phyloP scores from a whole-genome alignment of 768 basidiomycete genomes.

The Rhodotorula graminis region DNA sequence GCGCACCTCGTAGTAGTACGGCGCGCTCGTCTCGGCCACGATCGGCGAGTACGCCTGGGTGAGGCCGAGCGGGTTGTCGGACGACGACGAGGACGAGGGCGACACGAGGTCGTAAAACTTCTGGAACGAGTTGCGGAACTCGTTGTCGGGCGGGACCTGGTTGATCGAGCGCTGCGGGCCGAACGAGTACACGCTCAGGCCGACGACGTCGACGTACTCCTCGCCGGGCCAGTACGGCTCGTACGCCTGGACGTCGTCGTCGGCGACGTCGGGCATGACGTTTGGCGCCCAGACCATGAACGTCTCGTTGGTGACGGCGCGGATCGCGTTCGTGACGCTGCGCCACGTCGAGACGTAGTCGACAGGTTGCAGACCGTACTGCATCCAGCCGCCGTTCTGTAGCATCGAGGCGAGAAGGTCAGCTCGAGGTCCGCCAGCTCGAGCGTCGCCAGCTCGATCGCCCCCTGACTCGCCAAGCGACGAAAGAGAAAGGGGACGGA shows the following conservation, averaged over 20 bases:
- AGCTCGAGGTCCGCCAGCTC: neutral
- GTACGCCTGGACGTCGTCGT: conserved; percentile 21
- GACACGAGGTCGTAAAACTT: conserved; percentile 33
- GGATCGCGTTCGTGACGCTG: conserved; percentile 8
- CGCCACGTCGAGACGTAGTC: conserved; percentile 14
- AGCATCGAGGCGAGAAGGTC: neutral
- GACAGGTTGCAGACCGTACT: conserved; percentile 8
- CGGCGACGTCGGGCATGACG: conserved; percentile 16
- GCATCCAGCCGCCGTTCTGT: conserved; percentile 37
- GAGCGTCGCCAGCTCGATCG: too few species aligned
- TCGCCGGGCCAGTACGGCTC: conserved; percentile 35
- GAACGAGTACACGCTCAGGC: conserved; percentile 32
- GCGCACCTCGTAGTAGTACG: conserved; percentile 21
- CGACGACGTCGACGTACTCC: conserved; percentile 35
- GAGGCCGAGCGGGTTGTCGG: conserved; percentile 19
- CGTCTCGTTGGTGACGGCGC: conserved; percentile 28
- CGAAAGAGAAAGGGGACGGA: conserved; percentile 3
- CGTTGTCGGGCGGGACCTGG: conserved; percentile 1
- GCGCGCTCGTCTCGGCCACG: conserved; percentile 31
- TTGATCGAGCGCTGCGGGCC: conserved; percentile 20
- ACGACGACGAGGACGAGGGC: neutral
- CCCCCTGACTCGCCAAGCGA: too few species aligned
- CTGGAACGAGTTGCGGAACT: conserved; percentile 12
- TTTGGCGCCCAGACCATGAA: conserved; percentile 38
- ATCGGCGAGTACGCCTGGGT: conserved; percentile 20